phyloP scores from a whole-genome alignment of 1,284 basidiomycete genomes.

The Sanguinoderma infundibulare region DNA sequence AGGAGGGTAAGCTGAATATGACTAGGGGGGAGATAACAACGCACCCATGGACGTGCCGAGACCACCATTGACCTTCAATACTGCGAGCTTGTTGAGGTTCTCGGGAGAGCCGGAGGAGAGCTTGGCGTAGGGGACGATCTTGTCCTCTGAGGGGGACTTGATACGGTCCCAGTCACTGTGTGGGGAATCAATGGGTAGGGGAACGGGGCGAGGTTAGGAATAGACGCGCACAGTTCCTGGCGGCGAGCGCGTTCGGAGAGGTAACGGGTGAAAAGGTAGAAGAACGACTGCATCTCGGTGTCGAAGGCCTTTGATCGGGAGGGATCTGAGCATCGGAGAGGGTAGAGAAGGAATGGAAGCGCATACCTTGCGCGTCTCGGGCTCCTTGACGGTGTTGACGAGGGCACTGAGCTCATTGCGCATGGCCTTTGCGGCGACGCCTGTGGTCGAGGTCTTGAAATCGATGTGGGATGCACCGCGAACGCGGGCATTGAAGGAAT shows the following conservation, averaged over 20 bases:
- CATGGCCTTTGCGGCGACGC: slow-evolving; percentile 97
- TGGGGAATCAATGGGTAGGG: not conserved
- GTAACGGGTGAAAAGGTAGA: slow-evolving; percentile 98
- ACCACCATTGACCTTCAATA: slow-evolving; percentile 99
- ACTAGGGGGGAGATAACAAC: slow-evolving; percentile 23
- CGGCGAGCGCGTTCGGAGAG: slow-evolving; percentile 94
- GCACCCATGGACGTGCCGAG: slow-evolving; percentile 96
- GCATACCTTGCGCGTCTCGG: slow-evolving; percentile 80
- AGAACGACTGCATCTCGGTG: slow-evolving; percentile 98
- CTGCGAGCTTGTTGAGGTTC: slow-evolving; percentile 93
- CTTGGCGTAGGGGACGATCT: slow-evolving; percentile 89
- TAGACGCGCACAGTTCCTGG: slow-evolving; percentile 82
- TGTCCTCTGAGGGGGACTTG: slow-evolving; percentile 91
- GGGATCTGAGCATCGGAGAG: slow-evolving; percentile 19
- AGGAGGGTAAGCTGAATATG: not conserved
- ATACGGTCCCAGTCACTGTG: slow-evolving; percentile 96
- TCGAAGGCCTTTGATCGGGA: slow-evolving; percentile 81
- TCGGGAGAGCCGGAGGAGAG: slow-evolving; percentile 67
- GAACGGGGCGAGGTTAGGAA: slow-evolving; percentile 13
- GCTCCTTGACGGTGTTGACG: slow-evolving; percentile 84
- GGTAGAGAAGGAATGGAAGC: slow-evolving; percentile 5
- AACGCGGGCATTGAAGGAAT: slow-evolving; percentile 67
- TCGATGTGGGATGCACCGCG: slow-evolving; percentile 76
- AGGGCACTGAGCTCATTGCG: slow-evolving; percentile 97
- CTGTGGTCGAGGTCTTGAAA: slow-evolving; percentile 98